Evolutionary conservation across 1,284 basidiomycete species (phyloP).

Genomic region (Mycena sp.): DNA sequence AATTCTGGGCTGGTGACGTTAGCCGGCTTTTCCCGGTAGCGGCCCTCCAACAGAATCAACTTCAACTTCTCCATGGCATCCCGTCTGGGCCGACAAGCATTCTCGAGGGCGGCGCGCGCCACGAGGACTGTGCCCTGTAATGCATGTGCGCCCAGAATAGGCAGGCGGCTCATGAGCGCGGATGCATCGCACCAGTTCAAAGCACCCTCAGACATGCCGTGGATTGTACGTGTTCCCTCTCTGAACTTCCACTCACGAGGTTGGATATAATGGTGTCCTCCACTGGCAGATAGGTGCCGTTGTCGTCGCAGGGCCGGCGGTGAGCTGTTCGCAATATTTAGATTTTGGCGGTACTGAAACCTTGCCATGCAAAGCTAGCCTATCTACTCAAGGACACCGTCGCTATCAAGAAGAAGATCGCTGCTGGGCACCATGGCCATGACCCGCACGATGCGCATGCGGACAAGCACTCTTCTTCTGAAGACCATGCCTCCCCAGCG

Average conservation of each 20-base stretch:
- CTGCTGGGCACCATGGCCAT: slow-evolving; percentile 23
- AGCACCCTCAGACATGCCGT: slow-evolving; percentile 22
- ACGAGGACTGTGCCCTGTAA: slow-evolving; percentile 6
- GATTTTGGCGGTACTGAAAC: background rate
- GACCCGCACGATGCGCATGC: slow-evolving; percentile 16
- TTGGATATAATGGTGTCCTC: background rate
- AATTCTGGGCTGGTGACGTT: background rate
- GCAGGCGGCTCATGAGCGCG: slow-evolving; percentile 26
- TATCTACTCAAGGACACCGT: slow-evolving; percentile 23
- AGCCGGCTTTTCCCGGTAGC: background rate
- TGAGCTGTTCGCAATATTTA: background rate
- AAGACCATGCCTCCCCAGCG: slow-evolving; percentile 12
- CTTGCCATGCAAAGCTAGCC: slow-evolving; percentile 11
- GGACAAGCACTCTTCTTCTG: background rate
- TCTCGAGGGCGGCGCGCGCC: slow-evolving; percentile 18
- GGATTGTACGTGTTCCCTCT: slow-evolving; percentile 15
- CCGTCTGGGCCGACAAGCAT: slow-evolving; percentile 18
- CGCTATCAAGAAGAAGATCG: slow-evolving; percentile 16
- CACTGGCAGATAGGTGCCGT: slow-evolving; percentile 14
- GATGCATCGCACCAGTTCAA: slow-evolving; percentile 22
- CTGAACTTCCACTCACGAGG: background rate
- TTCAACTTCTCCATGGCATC: slow-evolving; percentile 16
- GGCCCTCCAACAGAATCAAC: background rate
- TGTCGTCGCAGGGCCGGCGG: slow-evolving; percentile 4
- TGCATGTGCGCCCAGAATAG: background rate